Percentiles rank a stretch among this genome's conserved stretches.
Evolutionary conservation across 441 rosid genomes (phyloP).

Genomic region (Pelargonium citronellum): DNA sequence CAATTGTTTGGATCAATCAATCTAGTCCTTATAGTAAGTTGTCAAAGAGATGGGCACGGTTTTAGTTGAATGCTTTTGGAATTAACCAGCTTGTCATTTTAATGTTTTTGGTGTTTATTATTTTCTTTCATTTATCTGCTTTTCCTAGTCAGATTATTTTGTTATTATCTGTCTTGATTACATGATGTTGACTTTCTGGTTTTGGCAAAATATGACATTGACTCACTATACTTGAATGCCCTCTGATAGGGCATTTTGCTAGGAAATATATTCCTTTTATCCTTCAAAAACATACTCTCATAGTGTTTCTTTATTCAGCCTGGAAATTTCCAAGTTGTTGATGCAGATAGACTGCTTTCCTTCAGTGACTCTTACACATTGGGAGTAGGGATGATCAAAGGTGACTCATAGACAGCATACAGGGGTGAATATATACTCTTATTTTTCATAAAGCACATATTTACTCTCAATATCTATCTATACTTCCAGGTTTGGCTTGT

Average conservation of each 20-base stretch:
- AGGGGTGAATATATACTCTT: neutral
- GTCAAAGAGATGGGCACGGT: too few relatives aligned
- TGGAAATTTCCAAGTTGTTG: constrained; percentile 44
- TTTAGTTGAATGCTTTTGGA: too few relatives aligned
- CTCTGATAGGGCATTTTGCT: too few relatives aligned
- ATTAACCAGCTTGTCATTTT: too few relatives aligned
- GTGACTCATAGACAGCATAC: constrained; percentile 28
- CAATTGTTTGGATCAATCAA: constrained; percentile 70
- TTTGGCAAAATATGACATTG: neutral
- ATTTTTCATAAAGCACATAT: neutral
- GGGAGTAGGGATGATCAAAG: constrained; percentile 70
- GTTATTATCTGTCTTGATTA: neutral
- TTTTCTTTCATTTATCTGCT: neutral
- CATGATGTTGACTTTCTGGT: neutral
- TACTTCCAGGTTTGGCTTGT: constrained; percentile 59
- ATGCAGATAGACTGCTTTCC: constrained; percentile 51
- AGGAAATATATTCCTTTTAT: too few relatives aligned
- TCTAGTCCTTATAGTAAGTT: constrained; percentile 57
- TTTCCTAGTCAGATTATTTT: too few relatives aligned
- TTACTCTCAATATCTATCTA: constrained; percentile 15
- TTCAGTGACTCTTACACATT: constrained; percentile 62
- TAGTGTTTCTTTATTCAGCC: constrained; percentile 42
- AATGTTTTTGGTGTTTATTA: neutral
- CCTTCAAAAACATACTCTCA: too few relatives aligned
- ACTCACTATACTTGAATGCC: neutral